Evolutionary conservation across 2,329 filamentous ascomycete species (phyloP).

Genomic region (Fusarium brevicatenulatum): DNA sequence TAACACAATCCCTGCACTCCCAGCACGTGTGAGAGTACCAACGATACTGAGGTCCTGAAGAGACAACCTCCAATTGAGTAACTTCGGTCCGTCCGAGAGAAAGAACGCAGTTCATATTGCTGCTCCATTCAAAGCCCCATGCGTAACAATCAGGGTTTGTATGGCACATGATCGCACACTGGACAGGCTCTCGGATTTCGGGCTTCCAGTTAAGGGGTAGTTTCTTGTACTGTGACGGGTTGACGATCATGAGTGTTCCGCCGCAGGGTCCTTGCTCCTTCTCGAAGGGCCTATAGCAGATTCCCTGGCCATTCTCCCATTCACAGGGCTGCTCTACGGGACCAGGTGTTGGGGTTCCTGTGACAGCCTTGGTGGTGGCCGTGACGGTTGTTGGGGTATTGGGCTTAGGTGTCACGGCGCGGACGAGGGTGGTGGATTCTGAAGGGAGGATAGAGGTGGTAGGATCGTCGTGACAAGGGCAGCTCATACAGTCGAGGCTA

Average conservation of each 20-base stretch:
- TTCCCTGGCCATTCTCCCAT: neutral
- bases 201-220: neutral
- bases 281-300: neutral
- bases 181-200: neutral
- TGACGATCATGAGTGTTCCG: neutral
- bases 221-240: neutral
- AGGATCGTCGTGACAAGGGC: neutral
- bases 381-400: neutral
- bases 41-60: neutral
- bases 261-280: neutral
- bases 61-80: neutral
- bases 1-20: neutral
- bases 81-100: neutral
- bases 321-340: neutral
- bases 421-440: neutral
- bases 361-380: neutral
- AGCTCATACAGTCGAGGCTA: conserved; percentile 2
- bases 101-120: neutral
- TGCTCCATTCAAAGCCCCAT: neutral
- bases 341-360: neutral
- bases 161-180: neutral
- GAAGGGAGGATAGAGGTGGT: neutral
- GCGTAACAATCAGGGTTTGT: neutral
- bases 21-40: neutral
- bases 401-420: neutral